Conservation (phyloP, 2,329 filamentous ascomycete species). For the Fusarium musae region DNA sequence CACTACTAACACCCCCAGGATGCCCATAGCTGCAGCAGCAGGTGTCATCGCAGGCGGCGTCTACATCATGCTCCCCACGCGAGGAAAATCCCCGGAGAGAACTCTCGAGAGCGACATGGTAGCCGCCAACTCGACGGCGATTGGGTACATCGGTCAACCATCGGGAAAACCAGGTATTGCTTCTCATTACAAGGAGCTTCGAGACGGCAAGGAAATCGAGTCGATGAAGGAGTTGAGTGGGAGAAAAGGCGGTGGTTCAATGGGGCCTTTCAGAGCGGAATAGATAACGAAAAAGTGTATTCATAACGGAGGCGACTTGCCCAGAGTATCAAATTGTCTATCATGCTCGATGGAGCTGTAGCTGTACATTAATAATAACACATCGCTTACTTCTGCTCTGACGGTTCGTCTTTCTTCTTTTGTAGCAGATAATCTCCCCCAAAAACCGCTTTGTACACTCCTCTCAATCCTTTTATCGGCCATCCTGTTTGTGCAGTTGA, state of each 20-base stretch:
- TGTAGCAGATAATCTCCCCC: conserved; percentile 60
- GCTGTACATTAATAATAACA: conserved; percentile 12
- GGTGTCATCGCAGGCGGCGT: conserved; percentile 42
- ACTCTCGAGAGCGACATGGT: conserved; percentile 23
- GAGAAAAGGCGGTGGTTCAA: conserved; percentile 39
- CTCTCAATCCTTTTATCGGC: conserved; percentile 59
- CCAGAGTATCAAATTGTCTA: conserved; percentile 36
- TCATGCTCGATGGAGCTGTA: conserved; percentile 5
- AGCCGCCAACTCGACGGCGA: conserved; percentile 23
- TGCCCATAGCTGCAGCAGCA: conserved; percentile 45
- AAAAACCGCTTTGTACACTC: conserved; percentile 57
- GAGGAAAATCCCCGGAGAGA: conserved; percentile 15
- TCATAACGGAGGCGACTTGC: conserved; percentile 11
- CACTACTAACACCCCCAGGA: conserved; percentile 24
- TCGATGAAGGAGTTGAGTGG: conserved; percentile 48
- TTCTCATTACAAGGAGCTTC: conserved; percentile 31
- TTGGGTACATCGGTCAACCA: conserved; percentile 17
- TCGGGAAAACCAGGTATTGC: conserved; percentile 15
- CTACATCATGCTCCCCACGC: conserved; percentile 43
- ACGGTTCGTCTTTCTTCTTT: conserved; percentile 39
- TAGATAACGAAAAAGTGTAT: conserved; percentile 10
- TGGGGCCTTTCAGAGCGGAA: conserved; percentile 48
- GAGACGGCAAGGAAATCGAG: conserved; percentile 33
- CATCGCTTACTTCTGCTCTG: conserved; percentile 14
- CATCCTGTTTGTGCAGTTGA: conserved; percentile 51